Conservation (phyloP, 2,329 filamentous ascomycete species). For the Bimuria novae-zelandiae region DNA sequence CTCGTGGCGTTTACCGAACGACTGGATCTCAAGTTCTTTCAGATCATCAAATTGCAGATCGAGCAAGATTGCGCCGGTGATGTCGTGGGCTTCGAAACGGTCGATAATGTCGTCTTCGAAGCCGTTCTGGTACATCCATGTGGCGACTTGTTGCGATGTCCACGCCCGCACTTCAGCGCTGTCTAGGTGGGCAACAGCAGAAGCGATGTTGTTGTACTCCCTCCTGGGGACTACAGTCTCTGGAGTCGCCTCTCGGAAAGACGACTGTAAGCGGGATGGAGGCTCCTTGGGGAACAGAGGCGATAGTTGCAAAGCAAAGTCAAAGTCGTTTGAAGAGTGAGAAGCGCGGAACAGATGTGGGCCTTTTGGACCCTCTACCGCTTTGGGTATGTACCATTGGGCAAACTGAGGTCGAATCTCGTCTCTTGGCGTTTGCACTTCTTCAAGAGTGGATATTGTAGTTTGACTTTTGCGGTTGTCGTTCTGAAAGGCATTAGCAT, state of each 20-base stretch:
- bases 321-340: constrained; percentile 60
- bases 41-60: constrained; percentile 91
- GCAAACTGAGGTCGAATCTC: constrained; percentile 65
- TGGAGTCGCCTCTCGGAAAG: constrained; percentile 45
- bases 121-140: constrained; percentile 84
- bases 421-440: constrained; percentile 73
- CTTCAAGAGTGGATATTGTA: constrained; percentile 85
- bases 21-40: constrained; percentile 78
- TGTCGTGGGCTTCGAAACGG: constrained; percentile 89
- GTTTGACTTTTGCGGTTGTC: constrained; percentile 72
- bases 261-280: constrained; percentile 48
- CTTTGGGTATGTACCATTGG: constrained; percentile 63
- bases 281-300: constrained; percentile 71
- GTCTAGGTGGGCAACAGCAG: constrained; percentile 61
- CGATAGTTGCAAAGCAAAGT: constrained; percentile 68
- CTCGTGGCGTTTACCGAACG: constrained; percentile 79
- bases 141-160: constrained; percentile 77
- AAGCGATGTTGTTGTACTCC: constrained; percentile 59
- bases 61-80: constrained; percentile 82
- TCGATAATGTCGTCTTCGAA: constrained; percentile 78
- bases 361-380: constrained; percentile 78
- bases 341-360: constrained; percentile 85
- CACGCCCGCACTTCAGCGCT: constrained; percentile 65
- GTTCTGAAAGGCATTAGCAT: constrained; percentile 54
- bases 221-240: constrained; percentile 43